phyloP scores from a whole-genome alignment of 768 basidiomycete genomes.

The Lentinula boryana region DNA sequence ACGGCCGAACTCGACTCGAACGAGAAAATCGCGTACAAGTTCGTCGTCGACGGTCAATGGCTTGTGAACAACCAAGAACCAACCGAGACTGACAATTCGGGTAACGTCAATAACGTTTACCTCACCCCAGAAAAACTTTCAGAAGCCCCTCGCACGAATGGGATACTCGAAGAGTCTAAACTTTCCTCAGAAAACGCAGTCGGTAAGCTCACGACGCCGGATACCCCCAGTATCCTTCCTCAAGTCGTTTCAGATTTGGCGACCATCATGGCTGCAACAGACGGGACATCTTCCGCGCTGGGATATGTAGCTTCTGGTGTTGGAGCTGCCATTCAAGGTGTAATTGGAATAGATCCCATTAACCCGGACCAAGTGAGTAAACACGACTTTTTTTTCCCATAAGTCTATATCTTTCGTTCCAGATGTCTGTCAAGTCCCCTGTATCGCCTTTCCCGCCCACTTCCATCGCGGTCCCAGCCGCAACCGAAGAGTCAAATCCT shows the following conservation, averaged over 20 bases:
- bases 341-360: slow-evolving; percentile 34
- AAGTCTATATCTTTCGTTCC: slow-evolving; percentile 4
- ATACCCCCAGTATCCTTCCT: slow-evolving; percentile 17
- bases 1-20: slow-evolving; percentile 54
- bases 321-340: slow-evolving; percentile 29
- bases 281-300: slow-evolving; percentile 31
- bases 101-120: slow-evolving; percentile 69
- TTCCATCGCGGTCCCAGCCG: neutral
- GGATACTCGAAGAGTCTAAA: slow-evolving; percentile 7
- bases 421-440: slow-evolving; percentile 15
- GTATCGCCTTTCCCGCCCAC: slow-evolving; percentile 5
- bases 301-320: slow-evolving; percentile 33
- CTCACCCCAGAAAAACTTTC: slow-evolving; percentile 42
- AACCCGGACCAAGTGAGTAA: slow-evolving; percentile 26
- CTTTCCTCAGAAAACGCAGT: slow-evolving; percentile 3
- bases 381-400: too few relatives aligned
- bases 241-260: slow-evolving; percentile 30
- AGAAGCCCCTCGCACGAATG: slow-evolving; percentile 2
- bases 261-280: slow-evolving; percentile 29
- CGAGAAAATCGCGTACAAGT: slow-evolving; percentile 67
- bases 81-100: slow-evolving; percentile 53
- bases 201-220: slow-evolving; percentile 4
- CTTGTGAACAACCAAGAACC: slow-evolving; percentile 44
- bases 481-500: neutral
- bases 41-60: slow-evolving; percentile 74